Percentiles rank a stretch among this genome's conserved stretches.
Conservation (phyloP, 805 yeast species). For the Teunomyces lycoperdinae region DNA sequence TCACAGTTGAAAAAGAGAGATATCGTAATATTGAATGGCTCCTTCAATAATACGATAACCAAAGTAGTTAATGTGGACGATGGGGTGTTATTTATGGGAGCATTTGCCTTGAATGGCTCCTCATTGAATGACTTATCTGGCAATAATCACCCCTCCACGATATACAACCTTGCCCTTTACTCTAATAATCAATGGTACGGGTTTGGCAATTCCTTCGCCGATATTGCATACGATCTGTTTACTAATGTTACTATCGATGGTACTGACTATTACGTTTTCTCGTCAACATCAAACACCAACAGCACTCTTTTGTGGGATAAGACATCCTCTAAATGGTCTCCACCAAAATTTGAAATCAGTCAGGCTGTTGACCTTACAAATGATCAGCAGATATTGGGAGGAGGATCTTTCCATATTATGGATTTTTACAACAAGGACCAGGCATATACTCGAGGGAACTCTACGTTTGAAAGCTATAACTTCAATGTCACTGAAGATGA, state of each 20-base stretch:
- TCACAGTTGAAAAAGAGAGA: constrained; percentile 16
- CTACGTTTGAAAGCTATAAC: constrained; percentile 20
- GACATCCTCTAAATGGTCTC: constrained; percentile 34
- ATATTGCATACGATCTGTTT: constrained; percentile 22
- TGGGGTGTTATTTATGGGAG: constrained; percentile 29
- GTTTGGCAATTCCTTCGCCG: constrained; percentile 33
- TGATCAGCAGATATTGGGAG: constrained; percentile 33
- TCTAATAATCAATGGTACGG: constrained; percentile 38
- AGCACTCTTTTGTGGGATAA: constrained; percentile 41
- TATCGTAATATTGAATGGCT: constrained; percentile 23
- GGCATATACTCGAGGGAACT: constrained; percentile 20
- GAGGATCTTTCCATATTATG: constrained; percentile 34
- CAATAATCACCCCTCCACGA: constrained; percentile 17
- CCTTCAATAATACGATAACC: constrained; percentile 29
- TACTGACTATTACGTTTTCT: constrained; percentile 42
- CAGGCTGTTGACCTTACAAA: constrained; percentile 21
- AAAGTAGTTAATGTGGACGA: constrained; percentile 17
- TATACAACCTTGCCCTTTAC: constrained; percentile 37
- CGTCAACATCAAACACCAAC: constrained; percentile 19
- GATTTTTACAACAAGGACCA: constrained; percentile 25
- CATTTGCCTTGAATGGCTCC: constrained; percentile 27
- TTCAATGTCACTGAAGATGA: constrained; percentile 19
- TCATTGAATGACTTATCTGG: constrained; percentile 25
- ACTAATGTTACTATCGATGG: constrained; percentile 36
- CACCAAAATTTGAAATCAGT: constrained; percentile 28